phyloP scores from a whole-genome alignment of 805 yeast genomes.

The Gaillardinia entomophila region DNA sequence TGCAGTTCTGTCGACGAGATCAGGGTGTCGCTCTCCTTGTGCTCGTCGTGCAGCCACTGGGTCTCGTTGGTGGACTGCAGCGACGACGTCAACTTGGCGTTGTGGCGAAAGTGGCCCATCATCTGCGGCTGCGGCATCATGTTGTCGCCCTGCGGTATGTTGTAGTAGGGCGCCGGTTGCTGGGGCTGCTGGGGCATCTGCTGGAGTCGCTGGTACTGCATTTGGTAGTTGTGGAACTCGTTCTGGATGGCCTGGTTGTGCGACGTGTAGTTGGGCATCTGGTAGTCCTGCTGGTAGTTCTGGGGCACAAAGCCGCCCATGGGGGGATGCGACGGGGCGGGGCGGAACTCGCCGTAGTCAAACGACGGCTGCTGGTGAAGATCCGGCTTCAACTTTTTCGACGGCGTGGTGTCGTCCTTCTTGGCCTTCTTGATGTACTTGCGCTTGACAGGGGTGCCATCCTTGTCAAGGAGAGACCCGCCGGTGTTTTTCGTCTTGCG shows the following conservation, averaged over 20 bases:
- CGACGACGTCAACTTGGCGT: not conserved
- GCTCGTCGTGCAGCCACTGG: slow-evolving; percentile 16
- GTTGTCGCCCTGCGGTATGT: slow-evolving; percentile 3
- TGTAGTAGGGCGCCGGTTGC: slow-evolving; percentile 4
- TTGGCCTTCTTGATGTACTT: slow-evolving; percentile 52
- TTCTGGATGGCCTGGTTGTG: slow-evolving; percentile 13
- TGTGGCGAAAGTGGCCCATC: slow-evolving; percentile 14
- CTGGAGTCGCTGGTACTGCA: slow-evolving; percentile 21
- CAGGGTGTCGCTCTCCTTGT: slow-evolving; percentile 12
- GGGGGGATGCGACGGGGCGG: slow-evolving; percentile 3
- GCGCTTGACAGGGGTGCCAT: slow-evolving; percentile 37
- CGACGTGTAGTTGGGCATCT: slow-evolving; percentile 3
- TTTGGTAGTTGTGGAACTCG: slow-evolving; percentile 15
- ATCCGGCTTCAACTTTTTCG: slow-evolving; percentile 37
- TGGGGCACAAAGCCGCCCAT: not conserved
- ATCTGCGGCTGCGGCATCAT: slow-evolving; percentile 8
- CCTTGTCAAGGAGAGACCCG: slow-evolving; percentile 22
- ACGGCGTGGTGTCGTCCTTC: slow-evolving; percentile 53
- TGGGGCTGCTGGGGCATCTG: slow-evolving; percentile 4
- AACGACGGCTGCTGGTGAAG: slow-evolving; percentile 1
- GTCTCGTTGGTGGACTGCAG: slow-evolving; percentile 12
- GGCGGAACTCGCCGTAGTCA: not conserved
- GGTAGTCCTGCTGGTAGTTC: not conserved
- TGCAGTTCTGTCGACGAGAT: slow-evolving; percentile 1
- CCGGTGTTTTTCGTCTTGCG: slow-evolving; percentile 19